These are phyloP conservation scores for Boletus barrowsii DNA, from an alignment of 768 basidiomycete species.

Conservation along the genomic window DNA sequence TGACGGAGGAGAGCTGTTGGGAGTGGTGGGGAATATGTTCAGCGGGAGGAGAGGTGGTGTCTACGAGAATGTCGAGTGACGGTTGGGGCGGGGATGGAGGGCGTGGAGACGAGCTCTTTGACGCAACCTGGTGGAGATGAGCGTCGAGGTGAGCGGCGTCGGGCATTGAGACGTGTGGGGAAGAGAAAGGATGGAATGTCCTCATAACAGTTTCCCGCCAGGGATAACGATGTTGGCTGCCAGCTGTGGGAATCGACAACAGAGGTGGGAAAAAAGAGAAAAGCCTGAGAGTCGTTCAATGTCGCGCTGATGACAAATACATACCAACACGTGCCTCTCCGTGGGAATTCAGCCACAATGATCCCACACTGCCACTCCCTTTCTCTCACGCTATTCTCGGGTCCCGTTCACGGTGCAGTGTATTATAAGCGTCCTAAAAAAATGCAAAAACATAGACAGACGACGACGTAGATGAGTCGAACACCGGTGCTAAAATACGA, in stretches of 20 bases:
- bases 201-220: constrained; percentile 43
- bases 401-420: background rate
- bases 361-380: constrained; percentile 6
- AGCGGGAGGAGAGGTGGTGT: constrained; percentile 25
- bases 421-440: constrained; percentile 26
- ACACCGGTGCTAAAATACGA: constrained; percentile 16
- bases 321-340: constrained; percentile 29
- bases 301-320: constrained; percentile 6
- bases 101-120: constrained; percentile 46
- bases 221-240: constrained; percentile 36
- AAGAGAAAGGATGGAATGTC: constrained; percentile 43
- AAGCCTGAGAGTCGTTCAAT: constrained; percentile 29
- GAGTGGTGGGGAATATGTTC: constrained; percentile 32
- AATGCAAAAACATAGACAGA: constrained; percentile 3
- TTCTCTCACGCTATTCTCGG: background rate
- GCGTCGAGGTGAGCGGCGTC: constrained; percentile 35
- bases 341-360: constrained; percentile 30
- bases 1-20: constrained; percentile 30
- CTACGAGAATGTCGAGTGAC: constrained; percentile 39
- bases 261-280: constrained; percentile 45
- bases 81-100: constrained; percentile 41
- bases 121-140: constrained; percentile 29
- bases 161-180: constrained; percentile 42
- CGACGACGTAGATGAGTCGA: constrained; percentile 5
- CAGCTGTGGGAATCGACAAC: constrained; percentile 45